Conservation (phyloP, 1,284 basidiomycete genomes). For the Trametes hirsuta region DNA sequence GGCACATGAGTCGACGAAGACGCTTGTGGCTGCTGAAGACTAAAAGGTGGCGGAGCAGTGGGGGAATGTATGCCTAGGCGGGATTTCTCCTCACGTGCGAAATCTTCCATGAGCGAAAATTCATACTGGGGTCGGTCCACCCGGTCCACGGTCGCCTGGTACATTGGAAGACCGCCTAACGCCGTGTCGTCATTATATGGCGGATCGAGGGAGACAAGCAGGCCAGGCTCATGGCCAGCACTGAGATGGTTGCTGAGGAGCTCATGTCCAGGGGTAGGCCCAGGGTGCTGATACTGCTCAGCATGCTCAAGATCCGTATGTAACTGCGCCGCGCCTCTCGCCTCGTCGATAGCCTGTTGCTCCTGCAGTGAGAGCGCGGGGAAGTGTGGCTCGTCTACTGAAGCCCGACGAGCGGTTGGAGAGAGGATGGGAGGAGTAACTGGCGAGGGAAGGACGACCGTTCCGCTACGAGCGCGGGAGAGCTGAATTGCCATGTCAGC, state of each 20-base stretch:
- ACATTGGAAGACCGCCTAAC: conserved; percentile 59
- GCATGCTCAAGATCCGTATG: conserved; percentile 19
- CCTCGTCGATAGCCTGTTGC: conserved; percentile 47
- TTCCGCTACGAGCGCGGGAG: conserved; percentile 72
- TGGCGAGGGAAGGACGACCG: conserved; percentile 43
- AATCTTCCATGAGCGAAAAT: conserved; percentile 82
- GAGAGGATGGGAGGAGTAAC: conserved; percentile 28
- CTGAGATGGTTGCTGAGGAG: conserved; percentile 42
- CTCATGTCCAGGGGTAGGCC: conserved; percentile 30
- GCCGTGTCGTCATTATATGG: conserved; percentile 33
- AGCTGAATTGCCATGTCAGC: conserved; percentile 86
- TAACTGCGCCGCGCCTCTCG: conserved; percentile 34
- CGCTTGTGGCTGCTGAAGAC: conserved; percentile 21
- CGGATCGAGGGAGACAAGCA: conserved; percentile 43
- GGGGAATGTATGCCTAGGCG: conserved; percentile 54
- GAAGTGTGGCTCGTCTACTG: conserved; percentile 35
- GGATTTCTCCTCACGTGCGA: conserved; percentile 73
- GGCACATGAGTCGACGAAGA: conserved; percentile 20
- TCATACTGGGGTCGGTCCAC: conserved; percentile 57
- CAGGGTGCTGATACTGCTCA: conserved; percentile 32
- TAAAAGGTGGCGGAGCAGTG: conserved; percentile 23
- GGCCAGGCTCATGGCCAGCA: conserved; percentile 50
- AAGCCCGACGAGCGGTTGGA: conserved; percentile 20
- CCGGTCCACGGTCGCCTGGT: conserved; percentile 54
- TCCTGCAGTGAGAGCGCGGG: conserved; percentile 48